Evolutionary conservation across 2,329 filamentous ascomycete species (phyloP).

Genomic region (Apiospora pterosperma): DNA sequence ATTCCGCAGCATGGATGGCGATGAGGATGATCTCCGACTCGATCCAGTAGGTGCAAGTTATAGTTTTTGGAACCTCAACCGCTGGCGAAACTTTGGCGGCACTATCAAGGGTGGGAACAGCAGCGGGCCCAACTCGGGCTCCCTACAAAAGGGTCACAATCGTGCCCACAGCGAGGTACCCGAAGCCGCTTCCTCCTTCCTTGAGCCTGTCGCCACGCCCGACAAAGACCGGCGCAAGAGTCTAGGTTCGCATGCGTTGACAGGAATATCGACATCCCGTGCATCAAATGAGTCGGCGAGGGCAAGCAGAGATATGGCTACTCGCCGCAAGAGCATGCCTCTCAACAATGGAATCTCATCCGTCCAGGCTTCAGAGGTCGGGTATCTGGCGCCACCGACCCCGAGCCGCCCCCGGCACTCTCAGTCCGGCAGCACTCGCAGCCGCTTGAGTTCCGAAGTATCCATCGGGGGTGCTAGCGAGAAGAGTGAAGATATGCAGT

Average conservation of each 20-base stretch:
- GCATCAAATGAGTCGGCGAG: conserved; percentile 4
- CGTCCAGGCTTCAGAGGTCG: not conserved
- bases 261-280: not conserved
- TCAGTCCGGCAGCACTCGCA: conserved; percentile 4
- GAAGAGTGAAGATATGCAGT: conserved; percentile 47
- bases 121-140: not conserved
- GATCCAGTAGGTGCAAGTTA: conserved; percentile 39
- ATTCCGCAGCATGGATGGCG: conserved; percentile 41
- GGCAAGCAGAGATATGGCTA: not conserved
- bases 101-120: not conserved
- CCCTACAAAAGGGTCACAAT: conserved; percentile 1
- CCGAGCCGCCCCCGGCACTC: not conserved
- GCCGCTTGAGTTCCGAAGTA: conserved; percentile 6
- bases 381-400: conserved; percentile 4
- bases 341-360: not conserved
- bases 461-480: conserved; percentile 39
- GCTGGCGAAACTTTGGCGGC: conserved; percentile 43
- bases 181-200: not conserved
- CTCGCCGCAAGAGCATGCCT: conserved; percentile 20
- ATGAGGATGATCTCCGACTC: conserved; percentile 30
- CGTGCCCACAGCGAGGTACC: not conserved
- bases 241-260: conserved; percentile 7
- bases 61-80: conserved; percentile 56
- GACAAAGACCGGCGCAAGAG: conserved; percentile 17
- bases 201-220: conserved; percentile 8